phyloP scores from a whole-genome alignment of 805 yeast species.

The Candida morakotiae region DNA sequence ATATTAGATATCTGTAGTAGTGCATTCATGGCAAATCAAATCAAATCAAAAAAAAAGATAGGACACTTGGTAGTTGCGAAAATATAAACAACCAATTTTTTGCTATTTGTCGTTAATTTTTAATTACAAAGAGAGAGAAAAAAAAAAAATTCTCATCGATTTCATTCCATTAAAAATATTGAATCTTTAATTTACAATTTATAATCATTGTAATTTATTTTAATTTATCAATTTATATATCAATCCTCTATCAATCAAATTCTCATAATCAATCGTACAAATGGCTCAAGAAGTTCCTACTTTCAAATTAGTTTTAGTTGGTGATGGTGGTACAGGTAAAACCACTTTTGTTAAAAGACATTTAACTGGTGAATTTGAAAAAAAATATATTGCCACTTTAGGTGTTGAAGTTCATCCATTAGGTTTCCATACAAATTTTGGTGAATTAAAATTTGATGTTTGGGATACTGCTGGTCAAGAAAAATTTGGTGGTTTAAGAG shows the following conservation, averaged over 20 bases:
- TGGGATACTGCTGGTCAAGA: constrained; percentile 99
- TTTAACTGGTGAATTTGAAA: constrained; percentile 98
- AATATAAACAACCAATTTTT: background rate
- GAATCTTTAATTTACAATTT: too few species aligned
- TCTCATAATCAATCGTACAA: too few species aligned
- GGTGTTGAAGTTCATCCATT: constrained; percentile 99
- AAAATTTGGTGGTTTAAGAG: constrained; percentile 99
- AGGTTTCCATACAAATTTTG: constrained; percentile 96
- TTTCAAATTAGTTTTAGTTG: constrained; percentile 97
- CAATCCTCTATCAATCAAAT: background rate
- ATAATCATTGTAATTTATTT: background rate
- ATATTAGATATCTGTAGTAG: too few species aligned
- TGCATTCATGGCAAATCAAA: background rate
- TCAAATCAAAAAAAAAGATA: background rate
- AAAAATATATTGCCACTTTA: constrained; percentile 96
- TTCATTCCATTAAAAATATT: background rate
- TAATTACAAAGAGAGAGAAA: background rate
- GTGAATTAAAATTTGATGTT: constrained; percentile 98
- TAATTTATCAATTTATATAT: background rate
- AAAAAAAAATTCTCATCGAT: constrained; percentile 7
- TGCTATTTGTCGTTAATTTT: background rate
- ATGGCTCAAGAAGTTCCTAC: constrained; percentile 89
- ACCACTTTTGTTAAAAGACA: constrained; percentile 99
- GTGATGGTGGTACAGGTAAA: constrained; percentile 99
- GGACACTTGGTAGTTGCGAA: constrained; percentile 2